Base-by-base conservation (phyloP, 345 rosid genomes). In the Citropsis articulata region DNA sequence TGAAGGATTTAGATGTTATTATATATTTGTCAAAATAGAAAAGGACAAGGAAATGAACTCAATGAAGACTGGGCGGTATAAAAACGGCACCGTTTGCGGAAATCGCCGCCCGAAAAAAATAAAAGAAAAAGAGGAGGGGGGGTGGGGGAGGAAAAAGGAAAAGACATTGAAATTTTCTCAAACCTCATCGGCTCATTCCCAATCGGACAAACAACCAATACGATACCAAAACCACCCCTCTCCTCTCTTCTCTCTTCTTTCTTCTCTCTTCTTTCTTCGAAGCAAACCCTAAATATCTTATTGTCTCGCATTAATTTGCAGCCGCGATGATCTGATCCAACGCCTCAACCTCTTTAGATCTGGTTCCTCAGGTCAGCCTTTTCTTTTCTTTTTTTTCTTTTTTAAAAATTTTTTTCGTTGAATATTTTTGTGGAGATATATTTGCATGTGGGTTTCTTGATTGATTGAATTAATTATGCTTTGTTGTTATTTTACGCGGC, bases 111-210 rank as follows among this genome's bases (percentile, higher is more conserved):
- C 25, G 76, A 7, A 62, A 40, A n/a, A 22, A 57, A 53, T 53
- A 53, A 38, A 33, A 31, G 35, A 16, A 10, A 50, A 35, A 83
- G 18, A 22, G 10, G 30, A 18, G 3, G 3, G 50, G 24, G 8
- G 78, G 30, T n/a, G 22, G 9, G 9, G 71, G 62, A 67, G 69
- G 12, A 22, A 63, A 50, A 27, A 57, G 9, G 77, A 79, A 78
- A 84, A 64, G 38, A 36, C 80, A n/a, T 80, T 62, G 83, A 84
- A 76, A 55, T 64, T 61, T 65, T 66, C 57, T 53, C 57, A 1
- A 82, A 80, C 82, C 85, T 81, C 87, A 79, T 79, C 86, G n/a
- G n/a, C n/a, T n/a, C n/a, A n/a, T n/a, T n/a, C 73, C 81, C 33
- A 48, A 80, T 24, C 56, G 65, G 65, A 75, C 77, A 21, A 33